These are phyloP conservation scores for Chamaenerion angustifolium DNA, from an alignment of 345 rosid species.

Conservation along the genomic window DNA sequence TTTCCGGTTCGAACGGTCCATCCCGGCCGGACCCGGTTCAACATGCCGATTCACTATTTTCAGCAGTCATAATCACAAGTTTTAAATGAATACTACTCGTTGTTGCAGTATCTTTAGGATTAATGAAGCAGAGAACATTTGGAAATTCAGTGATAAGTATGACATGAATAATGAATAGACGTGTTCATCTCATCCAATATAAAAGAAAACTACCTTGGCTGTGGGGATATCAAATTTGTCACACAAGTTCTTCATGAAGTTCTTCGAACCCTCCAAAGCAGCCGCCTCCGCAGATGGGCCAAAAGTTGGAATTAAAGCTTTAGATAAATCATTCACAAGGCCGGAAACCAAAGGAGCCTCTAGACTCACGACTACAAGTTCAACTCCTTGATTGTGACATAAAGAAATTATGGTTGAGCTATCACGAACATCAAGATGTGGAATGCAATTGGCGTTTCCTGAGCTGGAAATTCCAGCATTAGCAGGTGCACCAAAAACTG, in stretches of 20 bases:
- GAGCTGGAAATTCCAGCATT: slow-evolving; percentile 72
- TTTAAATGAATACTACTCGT: no score
- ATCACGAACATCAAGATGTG: slow-evolving; percentile 57
- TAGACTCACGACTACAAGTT: slow-evolving; percentile 80
- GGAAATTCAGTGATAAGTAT: no score
- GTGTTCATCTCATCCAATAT: background rate
- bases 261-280: slow-evolving; percentile 87
- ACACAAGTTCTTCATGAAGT: slow-evolving; percentile 81
- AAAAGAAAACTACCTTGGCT: slow-evolving; percentile 52
- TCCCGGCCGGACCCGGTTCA: no score
- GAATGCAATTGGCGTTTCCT: slow-evolving; percentile 65
- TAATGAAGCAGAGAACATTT: no score
- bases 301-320: slow-evolving; percentile 58
- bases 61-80: no score
- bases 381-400: slow-evolving; percentile 45
- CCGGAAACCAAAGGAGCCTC: slow-evolving; percentile 93
- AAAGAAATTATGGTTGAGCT: slow-evolving; percentile 57
- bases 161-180: background rate
- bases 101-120: no score
- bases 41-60: no score
- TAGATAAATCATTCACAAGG: slow-evolving; percentile 51
- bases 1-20: no score
- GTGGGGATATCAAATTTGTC: slow-evolving; percentile 84
- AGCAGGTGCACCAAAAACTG: slow-evolving; percentile 84
- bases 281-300: slow-evolving; percentile 95